These are phyloP conservation scores for Suhomyces sp. DNA, from an alignment of 805 yeast species.

Conservation along the genomic window DNA sequence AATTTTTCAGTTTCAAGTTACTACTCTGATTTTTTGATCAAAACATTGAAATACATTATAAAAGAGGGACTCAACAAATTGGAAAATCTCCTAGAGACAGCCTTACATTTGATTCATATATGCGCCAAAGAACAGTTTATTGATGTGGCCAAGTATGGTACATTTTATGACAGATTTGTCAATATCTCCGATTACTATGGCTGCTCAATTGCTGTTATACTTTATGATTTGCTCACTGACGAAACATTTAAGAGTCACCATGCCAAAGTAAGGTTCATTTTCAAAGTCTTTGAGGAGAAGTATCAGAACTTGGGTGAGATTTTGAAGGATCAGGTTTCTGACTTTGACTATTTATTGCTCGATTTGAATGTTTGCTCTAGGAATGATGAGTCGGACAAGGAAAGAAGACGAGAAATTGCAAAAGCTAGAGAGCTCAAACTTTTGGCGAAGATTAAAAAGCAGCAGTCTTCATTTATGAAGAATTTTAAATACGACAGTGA, in stretches of 20 bases:
- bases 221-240: slow-evolving; percentile 36
- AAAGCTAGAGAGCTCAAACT: slow-evolving; percentile 66
- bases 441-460: slow-evolving; percentile 74
- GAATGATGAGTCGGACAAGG: slow-evolving; percentile 38
- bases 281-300: slow-evolving; percentile 29
- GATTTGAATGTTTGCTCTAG: slow-evolving; percentile 12
- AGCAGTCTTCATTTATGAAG: slow-evolving; percentile 72
- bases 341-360: slow-evolving; percentile 24
- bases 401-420: slow-evolving; percentile 65
- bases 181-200: slow-evolving; percentile 30
- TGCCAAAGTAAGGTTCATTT: slow-evolving; percentile 57
- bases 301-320: slow-evolving; percentile 20
- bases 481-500: slow-evolving; percentile 41
- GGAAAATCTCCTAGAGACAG: slow-evolving; percentile 58
- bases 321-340: slow-evolving; percentile 17
- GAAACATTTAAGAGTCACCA: slow-evolving; percentile 45
- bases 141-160: slow-evolving; percentile 27
- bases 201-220: slow-evolving; percentile 38
- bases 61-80: slow-evolving; percentile 35
- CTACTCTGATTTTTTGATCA: slow-evolving; percentile 54
- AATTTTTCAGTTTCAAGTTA: slow-evolving; percentile 50
- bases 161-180: slow-evolving; percentile 27
- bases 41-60: slow-evolving; percentile 42
- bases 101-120: slow-evolving; percentile 68
- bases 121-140: slow-evolving; percentile 35